Evolutionary conservation across 805 yeast genomes (phyloP).

Genomic region (Cephaloascus albidus): DNA sequence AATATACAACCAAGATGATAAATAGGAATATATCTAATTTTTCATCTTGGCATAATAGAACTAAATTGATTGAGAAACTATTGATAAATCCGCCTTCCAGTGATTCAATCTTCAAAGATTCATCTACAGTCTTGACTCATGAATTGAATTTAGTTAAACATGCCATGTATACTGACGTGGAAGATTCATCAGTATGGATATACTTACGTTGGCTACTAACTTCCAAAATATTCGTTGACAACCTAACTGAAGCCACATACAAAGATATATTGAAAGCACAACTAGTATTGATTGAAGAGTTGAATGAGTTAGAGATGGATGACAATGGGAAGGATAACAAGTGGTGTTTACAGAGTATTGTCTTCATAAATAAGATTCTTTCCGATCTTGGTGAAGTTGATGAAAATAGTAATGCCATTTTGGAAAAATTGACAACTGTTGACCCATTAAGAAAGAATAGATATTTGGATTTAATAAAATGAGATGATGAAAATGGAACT

Average conservation of each 20-base stretch:
- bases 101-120: conserved; percentile 14
- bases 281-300: conserved; percentile 40
- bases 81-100: conserved; percentile 13
- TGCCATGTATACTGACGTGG: conserved; percentile 89
- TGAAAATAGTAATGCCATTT: conserved; percentile 20
- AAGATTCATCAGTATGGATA: conserved; percentile 90
- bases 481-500: too few relatives aligned
- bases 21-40: conserved; percentile 82
- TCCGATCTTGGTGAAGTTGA: conserved; percentile 9
- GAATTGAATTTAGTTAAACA: conserved; percentile 68
- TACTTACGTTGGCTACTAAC: conserved; percentile 74
- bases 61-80: conserved; percentile 53
- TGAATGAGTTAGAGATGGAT: conserved; percentile 65
- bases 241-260: conserved; percentile 17
- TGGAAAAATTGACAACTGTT: conserved; percentile 34
- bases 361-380: conserved; percentile 33
- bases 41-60: conserved; percentile 92
- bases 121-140: conserved; percentile 26
- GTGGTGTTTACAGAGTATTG: conserved; percentile 67
- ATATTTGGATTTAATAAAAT: conserved; percentile 32
- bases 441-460: conserved; percentile 63
- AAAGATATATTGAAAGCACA: conserved; percentile 33
- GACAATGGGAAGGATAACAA: conserved; percentile 54
- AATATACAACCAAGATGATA: conserved; percentile 70
- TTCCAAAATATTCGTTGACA: conserved; percentile 24